A percentile compares a stretch with the other conserved stretches of the same genome.
Conservation (phyloP, 2,329 filamentous ascomycete genomes). For the Ophiostoma novo-ulmi region DNA sequence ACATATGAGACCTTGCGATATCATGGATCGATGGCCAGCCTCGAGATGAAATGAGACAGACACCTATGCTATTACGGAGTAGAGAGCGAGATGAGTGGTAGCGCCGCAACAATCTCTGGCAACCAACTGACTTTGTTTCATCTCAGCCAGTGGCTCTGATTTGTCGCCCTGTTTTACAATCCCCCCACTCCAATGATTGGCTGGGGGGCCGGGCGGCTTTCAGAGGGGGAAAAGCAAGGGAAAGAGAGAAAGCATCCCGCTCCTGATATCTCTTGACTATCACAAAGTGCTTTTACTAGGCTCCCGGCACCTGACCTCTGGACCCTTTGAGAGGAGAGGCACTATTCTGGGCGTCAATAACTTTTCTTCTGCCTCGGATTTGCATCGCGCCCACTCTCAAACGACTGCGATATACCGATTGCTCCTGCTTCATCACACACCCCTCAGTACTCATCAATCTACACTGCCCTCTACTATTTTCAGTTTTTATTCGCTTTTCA, state of each 20-base stretch:
- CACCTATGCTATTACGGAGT: not conserved
- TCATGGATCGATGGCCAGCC: not conserved
- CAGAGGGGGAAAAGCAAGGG: not conserved
- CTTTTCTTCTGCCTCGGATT: not conserved
- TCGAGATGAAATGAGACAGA: not conserved
- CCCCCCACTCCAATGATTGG: slow-evolving; percentile 2
- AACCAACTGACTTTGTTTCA: slow-evolving; percentile 23
- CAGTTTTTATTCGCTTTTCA: not conserved
- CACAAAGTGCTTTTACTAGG: not conserved
- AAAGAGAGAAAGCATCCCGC: not conserved
- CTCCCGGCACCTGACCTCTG: not conserved
- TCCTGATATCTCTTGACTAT: not conserved
- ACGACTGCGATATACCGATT: not conserved
- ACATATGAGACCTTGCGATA: not conserved
- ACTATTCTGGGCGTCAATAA: not conserved
- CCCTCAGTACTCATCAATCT: not conserved
- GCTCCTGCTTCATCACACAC: not conserved
- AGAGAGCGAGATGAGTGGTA: not conserved
- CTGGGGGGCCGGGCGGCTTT: slow-evolving; percentile 11
- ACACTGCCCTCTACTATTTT: not conserved
- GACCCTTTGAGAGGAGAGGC: not conserved
- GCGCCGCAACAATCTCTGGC: not conserved
- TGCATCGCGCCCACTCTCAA: not conserved
- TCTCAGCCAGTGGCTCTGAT: slow-evolving; percentile 1
- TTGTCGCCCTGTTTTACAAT: not conserved